phyloP scores from a whole-genome alignment of 192 early-diverging fungal genomes.

The Spizellomyces punctatus region DNA sequence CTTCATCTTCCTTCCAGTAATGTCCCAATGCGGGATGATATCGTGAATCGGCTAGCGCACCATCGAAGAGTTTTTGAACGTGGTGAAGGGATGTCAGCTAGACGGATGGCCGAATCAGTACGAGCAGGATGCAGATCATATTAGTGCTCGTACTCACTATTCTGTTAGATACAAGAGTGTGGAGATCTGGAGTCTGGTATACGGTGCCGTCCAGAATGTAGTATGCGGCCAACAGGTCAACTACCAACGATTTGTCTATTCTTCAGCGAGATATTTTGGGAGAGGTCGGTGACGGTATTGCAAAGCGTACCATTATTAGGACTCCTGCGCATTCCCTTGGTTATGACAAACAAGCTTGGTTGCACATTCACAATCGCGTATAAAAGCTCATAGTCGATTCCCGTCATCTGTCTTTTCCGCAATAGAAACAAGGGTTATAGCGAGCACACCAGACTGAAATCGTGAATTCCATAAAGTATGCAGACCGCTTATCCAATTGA shows the following conservation, averaged over 20 bases:
- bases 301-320: conserved; percentile 10
- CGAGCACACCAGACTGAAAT: neutral
- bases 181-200: conserved; percentile 53
- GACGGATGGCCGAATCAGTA: neutral
- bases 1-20: conserved; percentile 41
- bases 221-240: conserved; percentile 46
- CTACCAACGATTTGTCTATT: conserved; percentile 16
- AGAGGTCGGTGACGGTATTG: neutral
- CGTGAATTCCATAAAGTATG: neutral
- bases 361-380: conserved; percentile 8
- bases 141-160: conserved; percentile 28
- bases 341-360: conserved; percentile 45
- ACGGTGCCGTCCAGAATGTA: conserved; percentile 58
- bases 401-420: conserved; percentile 30
- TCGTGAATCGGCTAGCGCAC: conserved; percentile 10
- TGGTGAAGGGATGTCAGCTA: conserved; percentile 45
- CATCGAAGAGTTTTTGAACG: conserved; percentile 40
- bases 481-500: conserved; percentile 29
- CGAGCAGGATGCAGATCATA: neutral
- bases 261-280: conserved; percentile 10
- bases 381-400: conserved; percentile 17
- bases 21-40: conserved; percentile 46
- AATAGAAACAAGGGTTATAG: neutral
- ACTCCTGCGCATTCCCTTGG: conserved; percentile 31
- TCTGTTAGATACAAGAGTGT: conserved; percentile 44